Conservation (phyloP, 208 protist species). For the Acanthamoeba triangularis region DNA sequence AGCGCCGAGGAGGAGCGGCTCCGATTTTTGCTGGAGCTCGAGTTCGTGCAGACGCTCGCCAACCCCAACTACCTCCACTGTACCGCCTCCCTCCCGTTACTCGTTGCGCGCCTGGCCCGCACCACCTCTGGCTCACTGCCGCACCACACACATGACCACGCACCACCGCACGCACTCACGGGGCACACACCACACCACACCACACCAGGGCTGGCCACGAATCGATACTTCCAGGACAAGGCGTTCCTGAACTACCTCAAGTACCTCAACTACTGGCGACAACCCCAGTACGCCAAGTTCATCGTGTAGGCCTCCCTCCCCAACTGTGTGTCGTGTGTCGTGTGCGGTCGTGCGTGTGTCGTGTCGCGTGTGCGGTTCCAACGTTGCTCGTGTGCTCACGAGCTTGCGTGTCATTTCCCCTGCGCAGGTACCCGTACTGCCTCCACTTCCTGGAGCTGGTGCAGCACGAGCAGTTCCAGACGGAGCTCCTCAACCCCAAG, state of each 20-base stretch:
- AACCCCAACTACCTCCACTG: conserved; percentile 87
- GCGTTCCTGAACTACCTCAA: conserved; percentile 87
- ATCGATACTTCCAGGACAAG: conserved; percentile 85
- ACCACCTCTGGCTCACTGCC: background rate
- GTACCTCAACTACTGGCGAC: conserved; percentile 89
- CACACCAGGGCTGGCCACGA: conserved; percentile 79
- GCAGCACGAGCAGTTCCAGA: conserved; percentile 85
- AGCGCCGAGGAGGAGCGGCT: conserved; percentile 68
- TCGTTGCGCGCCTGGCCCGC: background rate
- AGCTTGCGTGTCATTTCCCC: background rate
- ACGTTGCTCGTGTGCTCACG: too few species aligned
- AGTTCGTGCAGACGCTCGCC: conserved; percentile 87
- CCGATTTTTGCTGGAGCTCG: conserved; percentile 86
- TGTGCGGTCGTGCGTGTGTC: background rate
- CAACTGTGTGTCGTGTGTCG: too few species aligned
- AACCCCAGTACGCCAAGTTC: conserved; percentile 88
- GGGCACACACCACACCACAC: background rate
- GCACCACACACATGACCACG: too few species aligned
- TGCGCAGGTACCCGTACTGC: conserved; percentile 81
- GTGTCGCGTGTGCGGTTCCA: background rate
- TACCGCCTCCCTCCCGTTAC: conserved; percentile 11
- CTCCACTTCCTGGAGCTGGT: conserved; percentile 87
- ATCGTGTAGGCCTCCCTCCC: conserved; percentile 78
- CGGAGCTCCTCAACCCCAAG: conserved; percentile 75
- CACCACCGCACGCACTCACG: background rate